These are phyloP conservation scores for Taiozyma sp. DNA, from an alignment of 1,139 yeast species.

Conservation along the genomic window DNA sequence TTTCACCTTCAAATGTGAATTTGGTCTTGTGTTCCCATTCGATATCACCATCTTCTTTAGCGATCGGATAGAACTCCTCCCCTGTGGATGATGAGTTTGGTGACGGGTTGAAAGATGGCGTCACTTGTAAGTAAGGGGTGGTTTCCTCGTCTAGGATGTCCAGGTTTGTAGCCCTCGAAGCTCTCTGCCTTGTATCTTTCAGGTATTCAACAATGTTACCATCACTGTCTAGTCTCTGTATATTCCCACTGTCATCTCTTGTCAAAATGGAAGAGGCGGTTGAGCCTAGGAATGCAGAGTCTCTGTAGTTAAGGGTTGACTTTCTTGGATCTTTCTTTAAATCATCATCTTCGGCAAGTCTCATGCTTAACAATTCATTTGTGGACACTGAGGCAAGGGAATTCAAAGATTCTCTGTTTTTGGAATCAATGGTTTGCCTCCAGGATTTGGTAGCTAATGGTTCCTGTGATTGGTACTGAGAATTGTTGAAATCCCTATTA, in stretches of 20 bases:
- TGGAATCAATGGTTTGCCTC: constrained; percentile 50
- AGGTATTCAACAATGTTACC: constrained; percentile 41
- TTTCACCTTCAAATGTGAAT: constrained; percentile 9
- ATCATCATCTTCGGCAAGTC: constrained; percentile 60
- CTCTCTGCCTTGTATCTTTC: constrained; percentile 16
- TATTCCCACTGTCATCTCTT: constrained; percentile 34
- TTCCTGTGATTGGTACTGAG: constrained; percentile 9
- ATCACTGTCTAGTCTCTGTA: constrained; percentile 50
- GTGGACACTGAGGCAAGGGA: constrained; percentile 86
- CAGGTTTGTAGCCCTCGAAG: constrained; percentile 18
- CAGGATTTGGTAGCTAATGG: constrained; percentile 58
- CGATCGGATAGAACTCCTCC: constrained; percentile 22
- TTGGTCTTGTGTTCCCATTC: constrained; percentile 18
- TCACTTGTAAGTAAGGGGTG: constrained; percentile 11
- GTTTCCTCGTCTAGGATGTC: constrained; percentile 21
- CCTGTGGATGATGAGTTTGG: constrained; percentile 16
- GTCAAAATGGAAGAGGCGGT: constrained; percentile 22
- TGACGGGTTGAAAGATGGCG: constrained; percentile 11
- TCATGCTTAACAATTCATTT: constrained; percentile 75
- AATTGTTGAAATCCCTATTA: constrained; percentile 1
- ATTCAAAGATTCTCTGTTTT: constrained; percentile 51
- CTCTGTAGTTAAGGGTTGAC: constrained; percentile 36
- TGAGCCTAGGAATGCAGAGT: constrained; percentile 32
- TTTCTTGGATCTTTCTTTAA: constrained; percentile 36
- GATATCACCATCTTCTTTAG: constrained; percentile 13